Base-by-base conservation (phyloP, 495 filamentous ascomycete genomes). In the Aspergillus panamensis region DNA sequence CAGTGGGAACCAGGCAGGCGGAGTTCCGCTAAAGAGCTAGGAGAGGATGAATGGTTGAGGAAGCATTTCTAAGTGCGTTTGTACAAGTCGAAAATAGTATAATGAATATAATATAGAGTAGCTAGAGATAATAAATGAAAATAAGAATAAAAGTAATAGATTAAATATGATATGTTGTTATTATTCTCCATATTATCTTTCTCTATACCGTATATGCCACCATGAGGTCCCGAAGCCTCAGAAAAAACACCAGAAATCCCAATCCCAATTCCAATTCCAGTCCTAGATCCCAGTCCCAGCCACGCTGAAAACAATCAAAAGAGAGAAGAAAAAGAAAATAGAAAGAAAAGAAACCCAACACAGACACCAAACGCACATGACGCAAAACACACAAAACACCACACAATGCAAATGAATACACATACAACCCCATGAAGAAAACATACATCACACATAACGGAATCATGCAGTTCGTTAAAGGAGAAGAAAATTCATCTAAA, bases 401-500 rank as follows among this genome's bases (percentile, higher is more conserved):
- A 59, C 48, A 25, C 25, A 25, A 25, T 25, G 25, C 25, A 25
- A 25, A 25, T 25, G 25, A 66, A 51, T 59, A 58, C 59, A 70
- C 51, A 67, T 48, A 60, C 63, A 58, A 71, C 62, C 56, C 45
- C 51, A 60, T 57, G 58, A 62, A 71, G 53, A 66, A 54, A 61
- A 63, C 61, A 72, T 56, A 67, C 63, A 77, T 54, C 68, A 62
- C 64, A 76, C 59, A 69, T 62, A 64, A 74, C 64, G 65, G 55
- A 59, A 58, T 69, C 65, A 66, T 72, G 56, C 59, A 61, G 60
- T 73, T 72, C 67, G 73, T 73, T 45, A 13, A 62, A 64, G 66
- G 25, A 25, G 25, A 70, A 67, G 66, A 62, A 76, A 53, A 74
- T 72, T 76, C 62, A 69, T 77, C 73, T 76, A 76, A 25, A 69